Base-by-base conservation (phyloP, 768 basidiomycete species). In the Agrocybe chaxingu region DNA sequence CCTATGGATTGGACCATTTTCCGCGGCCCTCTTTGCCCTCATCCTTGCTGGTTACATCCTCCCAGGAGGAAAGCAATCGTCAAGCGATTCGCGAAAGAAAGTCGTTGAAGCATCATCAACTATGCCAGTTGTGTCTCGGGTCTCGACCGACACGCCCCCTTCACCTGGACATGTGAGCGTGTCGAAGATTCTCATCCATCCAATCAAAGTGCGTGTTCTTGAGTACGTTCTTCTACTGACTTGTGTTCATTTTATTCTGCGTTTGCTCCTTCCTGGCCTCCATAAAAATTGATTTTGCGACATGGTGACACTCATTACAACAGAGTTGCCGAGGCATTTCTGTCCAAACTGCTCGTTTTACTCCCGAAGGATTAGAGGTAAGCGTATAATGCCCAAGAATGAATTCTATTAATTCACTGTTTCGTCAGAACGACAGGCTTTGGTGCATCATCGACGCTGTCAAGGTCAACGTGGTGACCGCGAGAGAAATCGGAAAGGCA, bases 291-390 rank as follows among this genome's bases (percentile, higher is more conserved):
- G 5, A 24, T 3, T 29, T 13, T 19, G 8, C 8, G 9, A 8
- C 49, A 11, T 33, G 16, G 3, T 18, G 44, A 3, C 11, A 31
- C 24, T 4, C 33, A 24, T 24, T 11, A 11, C 37, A 10, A 8
- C 19, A 91, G 88, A 89, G 87, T 57, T 89, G 88, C 58, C 78
- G 77, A 43, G 88, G 85, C 19, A 84, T 75, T 1, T 79, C 85
- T 24, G 78, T 89, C 1, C 69, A 73, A 44, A 70, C 71, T 38
- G 77, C 76, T 7, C 74, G 62, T 29, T 89, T 82, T 57, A 84
- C 80, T 6, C 71, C 75, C 10, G 72, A 81, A 55, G 87, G 88
- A 24, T 64, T 91, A 3, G 81, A 88, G 75, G 88, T 86, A 49
- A 40, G 70, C 64, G 24, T 16, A 9, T 18, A 24, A 19, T 6